Evolutionary conservation across 2,329 filamentous ascomycete species (phyloP).

Genomic region (Aschersonia sp.): DNA sequence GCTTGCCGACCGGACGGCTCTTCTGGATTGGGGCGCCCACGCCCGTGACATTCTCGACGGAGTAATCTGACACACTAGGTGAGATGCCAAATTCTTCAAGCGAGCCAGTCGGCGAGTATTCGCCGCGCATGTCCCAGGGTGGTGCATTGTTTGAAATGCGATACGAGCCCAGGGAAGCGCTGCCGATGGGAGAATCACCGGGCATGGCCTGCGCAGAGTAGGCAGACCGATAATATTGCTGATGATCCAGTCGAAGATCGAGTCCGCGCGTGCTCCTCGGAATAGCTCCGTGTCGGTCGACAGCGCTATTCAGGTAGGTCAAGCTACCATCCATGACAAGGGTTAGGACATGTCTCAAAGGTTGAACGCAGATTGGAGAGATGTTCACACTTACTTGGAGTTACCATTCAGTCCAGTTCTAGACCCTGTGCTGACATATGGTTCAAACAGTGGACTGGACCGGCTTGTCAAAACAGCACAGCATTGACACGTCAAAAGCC

Average conservation of each 20-base stretch:
- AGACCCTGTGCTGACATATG: conserved; percentile 17
- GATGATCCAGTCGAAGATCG: conserved; percentile 20
- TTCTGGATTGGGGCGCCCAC: conserved; percentile 24
- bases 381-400: conserved; percentile 20
- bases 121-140: conserved; percentile 24
- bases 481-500: background rate
- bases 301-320: conserved; percentile 23
- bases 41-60: conserved; percentile 34
- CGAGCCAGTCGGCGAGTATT: conserved; percentile 42
- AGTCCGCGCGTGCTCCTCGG: conserved; percentile 16
- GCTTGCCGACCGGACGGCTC: conserved; percentile 16
- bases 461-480: background rate
- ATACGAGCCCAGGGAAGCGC: conserved; percentile 20
- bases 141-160: conserved; percentile 16
- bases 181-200: conserved; percentile 20
- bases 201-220: conserved; percentile 1
- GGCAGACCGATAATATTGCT: background rate
- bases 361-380: background rate
- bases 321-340: conserved; percentile 21
- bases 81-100: conserved; percentile 44
- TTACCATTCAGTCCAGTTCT: conserved; percentile 21
- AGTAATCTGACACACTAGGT: conserved; percentile 45
- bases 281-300: conserved; percentile 10
- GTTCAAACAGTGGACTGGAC: conserved; percentile 14
- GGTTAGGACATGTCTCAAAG: no score